Percentiles rank a stretch among this genome's conserved stretches.
phyloP scores from a whole-genome alignment of 1,284 basidiomycete species.

The Ganoderma sinense region DNA sequence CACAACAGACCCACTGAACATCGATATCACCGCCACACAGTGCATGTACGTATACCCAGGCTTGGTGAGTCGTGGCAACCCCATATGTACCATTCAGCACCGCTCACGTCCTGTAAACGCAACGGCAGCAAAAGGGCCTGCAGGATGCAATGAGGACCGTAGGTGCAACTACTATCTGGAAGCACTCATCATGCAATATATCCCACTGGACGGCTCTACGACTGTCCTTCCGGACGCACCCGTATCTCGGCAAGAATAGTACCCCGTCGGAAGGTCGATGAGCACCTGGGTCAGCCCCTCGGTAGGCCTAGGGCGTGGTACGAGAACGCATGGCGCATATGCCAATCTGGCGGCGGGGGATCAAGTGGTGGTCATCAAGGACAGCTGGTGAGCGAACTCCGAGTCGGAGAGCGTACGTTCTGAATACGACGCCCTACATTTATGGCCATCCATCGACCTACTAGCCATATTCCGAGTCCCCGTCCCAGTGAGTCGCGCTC shows the following conservation, averaged over 20 bases:
- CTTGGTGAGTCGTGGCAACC: not conserved
- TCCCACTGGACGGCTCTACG: not conserved
- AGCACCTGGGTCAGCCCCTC: not conserved
- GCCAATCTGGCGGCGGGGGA: not conserved
- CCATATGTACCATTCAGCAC: not conserved
- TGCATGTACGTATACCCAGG: not conserved
- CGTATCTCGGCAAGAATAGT: not conserved
- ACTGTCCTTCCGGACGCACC: not conserved
- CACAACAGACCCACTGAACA: too few species aligned
- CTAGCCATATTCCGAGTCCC: too few species aligned
- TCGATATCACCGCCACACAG: too few species aligned
- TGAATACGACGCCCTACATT: constrained; percentile 6
- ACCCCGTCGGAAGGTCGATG: constrained; percentile 2
- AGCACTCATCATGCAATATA: not conserved
- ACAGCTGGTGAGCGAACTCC: constrained; percentile 8
- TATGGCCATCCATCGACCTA: too few species aligned
- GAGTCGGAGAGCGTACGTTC: too few species aligned
- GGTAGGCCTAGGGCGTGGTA: constrained; percentile 7
- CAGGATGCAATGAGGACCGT: not conserved
- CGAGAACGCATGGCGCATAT: not conserved
- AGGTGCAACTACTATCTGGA: not conserved
- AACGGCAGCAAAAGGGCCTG: not conserved
- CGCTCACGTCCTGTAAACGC: not conserved
- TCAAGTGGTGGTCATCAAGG: constrained; percentile 8
- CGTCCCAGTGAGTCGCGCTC: too few species aligned